A percentile compares a stretch with the other conserved stretches of the same genome.
These are phyloP conservation scores for Cyberlindnera sargentensis DNA, from an alignment of 805 yeast species.

Conservation along the genomic window DNA sequence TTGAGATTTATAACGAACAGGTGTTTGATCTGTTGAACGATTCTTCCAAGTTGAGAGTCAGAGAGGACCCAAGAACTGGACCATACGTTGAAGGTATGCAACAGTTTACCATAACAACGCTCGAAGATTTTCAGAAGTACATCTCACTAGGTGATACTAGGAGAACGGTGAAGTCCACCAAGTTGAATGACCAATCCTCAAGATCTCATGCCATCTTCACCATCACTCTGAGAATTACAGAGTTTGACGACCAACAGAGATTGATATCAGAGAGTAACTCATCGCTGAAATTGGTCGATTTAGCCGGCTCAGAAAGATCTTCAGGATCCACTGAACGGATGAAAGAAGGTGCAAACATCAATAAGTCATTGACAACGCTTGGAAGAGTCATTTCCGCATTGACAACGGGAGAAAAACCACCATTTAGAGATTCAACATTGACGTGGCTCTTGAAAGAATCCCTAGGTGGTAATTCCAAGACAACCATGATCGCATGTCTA, in stretches of 20 bases:
- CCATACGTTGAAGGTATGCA: constrained; percentile 66
- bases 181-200: constrained; percentile 65
- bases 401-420: constrained; percentile 33
- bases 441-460: constrained; percentile 73
- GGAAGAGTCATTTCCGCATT: constrained; percentile 59
- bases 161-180: constrained; percentile 67
- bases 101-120: constrained; percentile 44
- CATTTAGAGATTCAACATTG: constrained; percentile 56
- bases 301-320: constrained; percentile 79
- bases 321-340: constrained; percentile 57
- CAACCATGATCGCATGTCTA: constrained; percentile 81
- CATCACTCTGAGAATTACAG: constrained; percentile 53
- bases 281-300: constrained; percentile 61
- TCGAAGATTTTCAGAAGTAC: constrained; percentile 39
- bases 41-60: constrained; percentile 30
- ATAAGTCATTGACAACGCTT: constrained; percentile 68
- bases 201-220: constrained; percentile 80
- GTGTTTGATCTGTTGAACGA: constrained; percentile 52
- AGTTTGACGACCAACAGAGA: constrained; percentile 30
- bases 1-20: constrained; percentile 74
- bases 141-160: constrained; percentile 45
- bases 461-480: constrained; percentile 81
- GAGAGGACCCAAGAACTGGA: constrained; percentile 61
- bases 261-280: constrained; percentile 46
- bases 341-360: constrained; percentile 71